Base-by-base conservation (phyloP, 139 green algal genomes). In the Parachlorella kessleri region DNA sequence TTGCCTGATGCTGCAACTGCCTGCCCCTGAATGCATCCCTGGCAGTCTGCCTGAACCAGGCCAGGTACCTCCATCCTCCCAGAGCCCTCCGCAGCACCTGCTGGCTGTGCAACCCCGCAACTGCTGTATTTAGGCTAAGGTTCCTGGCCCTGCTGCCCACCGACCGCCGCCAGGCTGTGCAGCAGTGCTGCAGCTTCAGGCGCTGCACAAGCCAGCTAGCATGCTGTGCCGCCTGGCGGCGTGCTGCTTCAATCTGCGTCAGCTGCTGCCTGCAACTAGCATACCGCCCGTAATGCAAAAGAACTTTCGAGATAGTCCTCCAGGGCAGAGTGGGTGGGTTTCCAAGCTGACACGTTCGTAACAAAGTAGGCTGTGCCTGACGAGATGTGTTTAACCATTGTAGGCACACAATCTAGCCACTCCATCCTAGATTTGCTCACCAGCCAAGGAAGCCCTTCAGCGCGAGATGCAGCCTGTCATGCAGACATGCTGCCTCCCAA, bases 211-310 rank as follows among this genome's bases (percentile, higher is more conserved):
- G 54, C 63, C 70, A 37, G 28, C 24, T 33, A 0, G 65, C 63
- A 1, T 72, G 36, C 30, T 74, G 33, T 55, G 55, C 6, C n/a
- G 36, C 35, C 4, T 14, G n/a, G 10, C 30, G 24, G 0, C 1
- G 8, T 1, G 59, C 72, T 1, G 41, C 48, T 26, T 79, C 65
- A 53, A 71, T 32, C 33, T 39, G n/a, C 3, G 76, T 59, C 35
- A 70, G 59, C 3, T 48, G 55, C 55, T 72, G 72, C 81, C 81
- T n/a, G n/a, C n/a, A n/a, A n/a, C n/a, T n/a, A n/a, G n/a, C n/a
- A n/a, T n/a, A n/a, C n/a, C n/a, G n/a, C n/a, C n/a, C n/a, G n/a
- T n/a, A n/a, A n/a, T n/a, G n/a, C n/a, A n/a, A n/a, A n/a, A n/a
- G n/a, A n/a, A n/a, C n/a, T n/a, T n/a, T n/a, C n/a, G n/a, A n/a